phyloP scores from a whole-genome alignment of 306 rosid species.

The Hylodesmum podocarpum region DNA sequence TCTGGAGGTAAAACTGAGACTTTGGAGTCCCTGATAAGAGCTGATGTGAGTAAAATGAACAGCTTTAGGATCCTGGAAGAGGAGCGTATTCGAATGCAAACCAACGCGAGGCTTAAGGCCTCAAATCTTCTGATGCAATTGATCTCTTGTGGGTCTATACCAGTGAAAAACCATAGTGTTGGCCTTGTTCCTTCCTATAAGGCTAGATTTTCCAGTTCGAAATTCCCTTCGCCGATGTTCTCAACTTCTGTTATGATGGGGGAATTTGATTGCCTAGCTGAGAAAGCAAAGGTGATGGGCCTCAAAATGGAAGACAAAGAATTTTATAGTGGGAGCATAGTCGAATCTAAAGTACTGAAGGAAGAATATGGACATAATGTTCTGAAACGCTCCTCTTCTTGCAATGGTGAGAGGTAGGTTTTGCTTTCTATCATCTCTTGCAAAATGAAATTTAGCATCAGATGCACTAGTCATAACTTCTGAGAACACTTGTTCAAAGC shows the following conservation, averaged over 20 bases:
- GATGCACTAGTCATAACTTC: neutral
- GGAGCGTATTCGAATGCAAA: constrained; percentile 59
- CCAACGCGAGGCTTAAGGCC: constrained; percentile 65
- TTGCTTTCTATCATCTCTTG: constrained; percentile 24
- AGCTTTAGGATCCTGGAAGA: constrained; percentile 77
- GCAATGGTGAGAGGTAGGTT: constrained; percentile 76
- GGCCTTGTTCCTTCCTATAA: constrained; percentile 81
- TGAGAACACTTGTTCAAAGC: neutral
- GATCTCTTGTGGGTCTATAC: constrained; percentile 87
- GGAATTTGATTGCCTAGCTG: constrained; percentile 66
- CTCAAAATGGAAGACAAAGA: constrained; percentile 79
- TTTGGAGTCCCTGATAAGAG: constrained; percentile 84
- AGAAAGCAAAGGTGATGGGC: constrained; percentile 65
- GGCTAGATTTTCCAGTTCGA: constrained; percentile 64
- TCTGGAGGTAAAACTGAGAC: constrained; percentile 85
- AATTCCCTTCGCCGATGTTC: constrained; percentile 70
- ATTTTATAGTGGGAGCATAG: constrained; percentile 83
- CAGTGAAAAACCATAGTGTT: constrained; percentile 80
- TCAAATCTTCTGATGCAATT: constrained; percentile 79
- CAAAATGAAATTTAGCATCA: constrained; percentile 4
- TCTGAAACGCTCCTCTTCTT: constrained; percentile 83
- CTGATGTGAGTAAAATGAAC: constrained; percentile 78
- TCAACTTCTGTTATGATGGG: constrained; percentile 67
- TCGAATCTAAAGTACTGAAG: constrained; percentile 62
- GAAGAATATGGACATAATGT: constrained; percentile 46